Percentiles rank a stretch among this genome's conserved stretches.
Evolutionary conservation across 2,329 filamentous ascomycete genomes (phyloP).

Genomic region (Metarhizium sp.): DNA sequence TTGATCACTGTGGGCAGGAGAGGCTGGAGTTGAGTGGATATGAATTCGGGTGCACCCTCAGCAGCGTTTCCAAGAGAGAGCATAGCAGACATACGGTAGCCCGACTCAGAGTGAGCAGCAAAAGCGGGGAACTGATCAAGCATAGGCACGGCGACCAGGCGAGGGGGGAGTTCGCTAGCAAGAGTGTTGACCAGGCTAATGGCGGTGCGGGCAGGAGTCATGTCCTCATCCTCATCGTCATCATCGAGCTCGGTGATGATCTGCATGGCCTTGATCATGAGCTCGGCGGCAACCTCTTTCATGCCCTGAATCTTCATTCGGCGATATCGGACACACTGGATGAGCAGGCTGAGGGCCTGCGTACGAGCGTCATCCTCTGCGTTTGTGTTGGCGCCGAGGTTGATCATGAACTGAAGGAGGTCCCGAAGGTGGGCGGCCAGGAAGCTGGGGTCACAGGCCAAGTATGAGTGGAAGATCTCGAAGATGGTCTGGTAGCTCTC

Average conservation of each 20-base stretch:
- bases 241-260: conserved; percentile 85
- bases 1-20: conserved; percentile 79
- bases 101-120: conserved; percentile 62
- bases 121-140: conserved; percentile 80
- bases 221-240: conserved; percentile 65
- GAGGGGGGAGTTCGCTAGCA: conserved; percentile 78
- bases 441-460: conserved; percentile 80
- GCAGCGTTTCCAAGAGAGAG: conserved; percentile 88
- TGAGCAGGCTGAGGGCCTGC: conserved; percentile 87
- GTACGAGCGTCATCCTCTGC: conserved; percentile 78
- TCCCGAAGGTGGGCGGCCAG: conserved; percentile 81
- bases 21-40: conserved; percentile 80
- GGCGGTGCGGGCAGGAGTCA: conserved; percentile 73
- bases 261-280: conserved; percentile 80
- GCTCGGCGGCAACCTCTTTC: conserved; percentile 70
- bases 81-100: conserved; percentile 82
- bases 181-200: conserved; percentile 84
- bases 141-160: conserved; percentile 87
- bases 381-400: conserved; percentile 66
- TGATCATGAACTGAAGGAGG: conserved; percentile 87
- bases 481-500: conserved; percentile 85
- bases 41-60: conserved; percentile 94
- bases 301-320: conserved; percentile 93
- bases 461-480: conserved; percentile 92
- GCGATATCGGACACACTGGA: conserved; percentile 83